Evolutionary conservation across 225 moss, liverwort and hornwort genomes (phyloP).

Genomic region (Sphagnum tenellum): DNA sequence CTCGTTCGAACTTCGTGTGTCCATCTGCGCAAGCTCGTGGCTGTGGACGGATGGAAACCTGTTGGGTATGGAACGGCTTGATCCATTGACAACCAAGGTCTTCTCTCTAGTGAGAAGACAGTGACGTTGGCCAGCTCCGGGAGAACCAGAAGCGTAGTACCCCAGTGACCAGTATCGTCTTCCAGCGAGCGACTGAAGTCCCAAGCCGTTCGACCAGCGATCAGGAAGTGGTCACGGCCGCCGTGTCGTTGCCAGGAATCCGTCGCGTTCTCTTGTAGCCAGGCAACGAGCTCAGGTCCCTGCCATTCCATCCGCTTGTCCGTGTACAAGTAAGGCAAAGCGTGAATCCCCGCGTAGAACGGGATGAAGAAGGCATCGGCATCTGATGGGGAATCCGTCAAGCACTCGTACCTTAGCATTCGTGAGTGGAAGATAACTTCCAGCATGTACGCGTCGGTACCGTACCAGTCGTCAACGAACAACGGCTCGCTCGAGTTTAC

Average conservation of each 20-base stretch:
- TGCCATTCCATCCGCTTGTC: conserved; percentile 15
- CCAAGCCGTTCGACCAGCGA: conserved; percentile 75
- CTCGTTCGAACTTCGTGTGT: conserved; percentile 40
- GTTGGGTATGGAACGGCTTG: conserved; percentile 83
- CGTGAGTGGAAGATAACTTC: conserved; percentile 54
- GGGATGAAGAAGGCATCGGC: conserved; percentile 64
- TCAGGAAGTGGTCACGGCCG: conserved; percentile 67
- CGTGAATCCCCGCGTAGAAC: conserved; percentile 49
- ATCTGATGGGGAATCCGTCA: conserved; percentile 16
- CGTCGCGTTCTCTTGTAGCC: conserved; percentile 51
- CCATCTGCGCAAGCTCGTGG: conserved; percentile 44
- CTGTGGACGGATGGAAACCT: conserved; percentile 57
- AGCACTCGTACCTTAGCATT: conserved; percentile 47
- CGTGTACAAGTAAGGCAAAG: conserved; percentile 49
- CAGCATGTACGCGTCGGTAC: conserved; percentile 61
- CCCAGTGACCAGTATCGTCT: conserved; percentile 30
- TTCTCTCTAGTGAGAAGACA: conserved; percentile 59
- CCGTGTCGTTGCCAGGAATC: conserved; percentile 41
- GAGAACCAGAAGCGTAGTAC: conserved; percentile 37
- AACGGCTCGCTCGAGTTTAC: conserved; percentile 12
- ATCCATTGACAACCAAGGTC: conserved; percentile 32
- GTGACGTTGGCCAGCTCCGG: conserved; percentile 42
- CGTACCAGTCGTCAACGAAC: conserved; percentile 52
- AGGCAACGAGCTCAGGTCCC: conserved; percentile 46
- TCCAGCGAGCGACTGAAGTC: conserved; percentile 32